phyloP scores from a whole-genome alignment of 2,329 filamentous ascomycete genomes.

The Orbilia javanica region DNA sequence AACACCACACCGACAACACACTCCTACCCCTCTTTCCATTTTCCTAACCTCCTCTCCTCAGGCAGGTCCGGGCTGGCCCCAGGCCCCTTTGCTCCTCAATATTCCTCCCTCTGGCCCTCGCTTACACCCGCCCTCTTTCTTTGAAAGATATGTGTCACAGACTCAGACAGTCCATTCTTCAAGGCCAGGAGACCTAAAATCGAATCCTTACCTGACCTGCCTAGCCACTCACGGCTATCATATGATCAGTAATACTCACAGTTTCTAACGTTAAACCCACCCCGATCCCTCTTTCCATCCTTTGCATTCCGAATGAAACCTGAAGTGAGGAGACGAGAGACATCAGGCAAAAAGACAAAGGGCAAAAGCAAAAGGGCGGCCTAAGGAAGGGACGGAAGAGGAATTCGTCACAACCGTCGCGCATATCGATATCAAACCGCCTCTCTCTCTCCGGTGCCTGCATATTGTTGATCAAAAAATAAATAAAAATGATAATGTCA shows the following conservation, averaged over 20 bases:
- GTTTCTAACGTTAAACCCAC: constrained; percentile 11
- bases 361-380: background rate
- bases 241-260: constrained; percentile 49
- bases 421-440: constrained; percentile 38
- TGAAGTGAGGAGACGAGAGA: constrained; percentile 23
- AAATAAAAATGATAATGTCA: background rate
- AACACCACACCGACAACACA: constrained; percentile 54
- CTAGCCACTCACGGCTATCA: constrained; percentile 37
- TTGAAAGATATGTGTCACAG: constrained; percentile 38
- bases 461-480: background rate
- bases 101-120: constrained; percentile 22
- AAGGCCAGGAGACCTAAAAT: constrained; percentile 25
- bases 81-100: constrained; percentile 1
- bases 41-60: constrained; percentile 22
- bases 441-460: constrained; percentile 25
- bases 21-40: constrained; percentile 40
- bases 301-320: constrained; percentile 31
- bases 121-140: constrained; percentile 29
- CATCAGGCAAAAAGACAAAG: background rate
- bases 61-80: constrained; percentile 27
- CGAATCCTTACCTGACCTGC: constrained; percentile 22
- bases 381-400: background rate
- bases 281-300: constrained; percentile 18
- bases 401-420: constrained; percentile 26
- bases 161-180: background rate